These are phyloP conservation scores for Metarhizium humberi DNA, from an alignment of 2,329 filamentous ascomycete species.

Conservation along the genomic window DNA sequence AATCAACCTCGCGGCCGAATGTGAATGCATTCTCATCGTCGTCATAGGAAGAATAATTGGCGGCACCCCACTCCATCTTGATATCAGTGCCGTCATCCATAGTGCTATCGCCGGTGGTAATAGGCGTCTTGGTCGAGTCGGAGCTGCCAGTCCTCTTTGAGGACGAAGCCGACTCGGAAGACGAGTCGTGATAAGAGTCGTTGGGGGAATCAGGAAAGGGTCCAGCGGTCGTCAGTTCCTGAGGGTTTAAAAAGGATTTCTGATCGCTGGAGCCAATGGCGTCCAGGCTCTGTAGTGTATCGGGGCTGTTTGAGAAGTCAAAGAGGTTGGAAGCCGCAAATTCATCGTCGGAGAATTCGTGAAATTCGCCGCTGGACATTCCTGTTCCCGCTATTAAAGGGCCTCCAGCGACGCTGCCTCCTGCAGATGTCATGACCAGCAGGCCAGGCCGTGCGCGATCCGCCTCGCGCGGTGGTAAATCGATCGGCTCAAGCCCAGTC, in stretches of 20 bases:
- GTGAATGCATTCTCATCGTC: constrained; percentile 29
- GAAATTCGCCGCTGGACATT: constrained; percentile 27
- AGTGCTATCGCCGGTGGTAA: constrained; percentile 30
- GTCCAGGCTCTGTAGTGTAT: constrained; percentile 25
- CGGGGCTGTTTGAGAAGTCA: constrained; percentile 27
- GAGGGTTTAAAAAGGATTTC: constrained; percentile 23
- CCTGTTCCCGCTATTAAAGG: constrained; percentile 29
- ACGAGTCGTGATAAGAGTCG: constrained; percentile 38
- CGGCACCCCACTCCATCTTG: constrained; percentile 34
- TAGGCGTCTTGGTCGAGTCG: constrained; percentile 33
- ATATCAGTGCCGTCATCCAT: constrained; percentile 32
- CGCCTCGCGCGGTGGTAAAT: constrained; percentile 6
- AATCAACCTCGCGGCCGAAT: constrained; percentile 19
- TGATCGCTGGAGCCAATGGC: constrained; percentile 19
- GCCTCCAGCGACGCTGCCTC: constrained; percentile 22
- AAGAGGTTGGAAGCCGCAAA: constrained; percentile 22
- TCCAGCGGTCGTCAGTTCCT: constrained; percentile 23
- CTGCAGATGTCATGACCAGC: constrained; percentile 27
- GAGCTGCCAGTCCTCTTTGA: constrained; percentile 37
- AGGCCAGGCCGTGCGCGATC: constrained; percentile 11
- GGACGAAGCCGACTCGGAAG: constrained; percentile 41
- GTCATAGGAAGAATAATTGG: constrained; percentile 22
- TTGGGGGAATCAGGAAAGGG: constrained; percentile 33
- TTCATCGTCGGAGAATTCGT: constrained; percentile 29
- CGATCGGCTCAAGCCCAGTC: background rate